A percentile compares a stretch with the other conserved stretches of the same genome.
These are phyloP conservation scores for Fusarium buharicum DNA, from an alignment of 2,329 filamentous ascomycete species.

Conservation along the genomic window DNA sequence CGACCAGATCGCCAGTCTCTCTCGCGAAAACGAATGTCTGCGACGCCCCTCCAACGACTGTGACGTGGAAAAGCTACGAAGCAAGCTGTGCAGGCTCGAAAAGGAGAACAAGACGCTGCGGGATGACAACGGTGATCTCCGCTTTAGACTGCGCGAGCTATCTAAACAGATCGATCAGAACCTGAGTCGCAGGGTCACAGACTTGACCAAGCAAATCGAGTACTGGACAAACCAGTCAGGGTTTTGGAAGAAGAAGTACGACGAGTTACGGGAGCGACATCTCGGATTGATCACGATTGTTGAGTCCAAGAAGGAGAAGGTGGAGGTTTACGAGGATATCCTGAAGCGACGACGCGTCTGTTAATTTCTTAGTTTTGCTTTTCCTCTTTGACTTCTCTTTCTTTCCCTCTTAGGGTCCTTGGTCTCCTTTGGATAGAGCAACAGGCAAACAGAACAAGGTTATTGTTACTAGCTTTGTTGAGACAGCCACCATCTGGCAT, in stretches of 20 bases:
- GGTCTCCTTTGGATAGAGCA: constrained; percentile 8
- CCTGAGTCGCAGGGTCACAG: constrained; percentile 48
- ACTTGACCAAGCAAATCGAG: constrained; percentile 49
- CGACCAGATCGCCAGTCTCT: constrained; percentile 51
- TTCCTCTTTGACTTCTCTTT: not conserved
- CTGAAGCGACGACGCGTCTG: constrained; percentile 47
- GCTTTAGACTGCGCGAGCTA: constrained; percentile 49
- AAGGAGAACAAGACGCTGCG: constrained; percentile 52
- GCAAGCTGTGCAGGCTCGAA: constrained; percentile 51
- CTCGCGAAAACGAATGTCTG: constrained; percentile 54
- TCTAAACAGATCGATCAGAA: constrained; percentile 49
- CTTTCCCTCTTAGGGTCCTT: constrained; percentile 1
- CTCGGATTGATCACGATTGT: constrained; percentile 46
- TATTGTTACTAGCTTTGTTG: constrained; percentile 10
- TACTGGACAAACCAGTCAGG: constrained; percentile 50
- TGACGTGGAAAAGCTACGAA: constrained; percentile 50
- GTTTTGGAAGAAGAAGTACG: constrained; percentile 48
- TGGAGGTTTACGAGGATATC: constrained; percentile 51
- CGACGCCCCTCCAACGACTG: constrained; percentile 51
- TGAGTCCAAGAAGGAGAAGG: constrained; percentile 48
- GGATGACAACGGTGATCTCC: constrained; percentile 52
- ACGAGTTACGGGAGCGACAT: constrained; percentile 43
- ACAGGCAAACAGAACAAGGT: not conserved
- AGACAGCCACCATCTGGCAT: constrained; percentile 5
- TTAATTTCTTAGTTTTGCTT: constrained; percentile 17